Conservation (phyloP, 208 protist species). For the Kentomonas sorsogonicus region DNA sequence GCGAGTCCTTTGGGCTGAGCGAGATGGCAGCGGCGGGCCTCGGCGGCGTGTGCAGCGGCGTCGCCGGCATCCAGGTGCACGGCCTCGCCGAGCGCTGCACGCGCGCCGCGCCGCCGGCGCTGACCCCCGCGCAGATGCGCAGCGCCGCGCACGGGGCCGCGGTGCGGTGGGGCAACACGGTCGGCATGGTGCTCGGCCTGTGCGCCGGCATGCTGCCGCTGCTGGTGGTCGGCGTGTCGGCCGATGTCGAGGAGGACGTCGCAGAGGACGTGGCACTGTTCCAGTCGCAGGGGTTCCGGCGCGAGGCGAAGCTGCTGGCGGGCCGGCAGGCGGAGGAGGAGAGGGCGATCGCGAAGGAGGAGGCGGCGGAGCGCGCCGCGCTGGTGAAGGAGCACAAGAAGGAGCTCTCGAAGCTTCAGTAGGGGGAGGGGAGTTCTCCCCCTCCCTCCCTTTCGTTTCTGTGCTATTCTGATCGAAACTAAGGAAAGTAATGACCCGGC, state of each 20-base stretch:
- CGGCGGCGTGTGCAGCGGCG: slow-evolving; percentile 75
- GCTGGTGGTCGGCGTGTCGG: slow-evolving; percentile 40
- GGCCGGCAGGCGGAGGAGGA: slow-evolving; percentile 6
- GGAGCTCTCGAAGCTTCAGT: too few species aligned
- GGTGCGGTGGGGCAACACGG: slow-evolving; percentile 49
- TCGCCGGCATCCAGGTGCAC: slow-evolving; percentile 84
- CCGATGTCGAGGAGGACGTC: slow-evolving; percentile 24
- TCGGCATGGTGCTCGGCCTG: slow-evolving; percentile 76
- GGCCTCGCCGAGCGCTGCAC: slow-evolving; percentile 73
- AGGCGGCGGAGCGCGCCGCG: slow-evolving; percentile 13
- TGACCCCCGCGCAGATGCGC: slow-evolving; percentile 50
- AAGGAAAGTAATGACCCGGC: too few species aligned
- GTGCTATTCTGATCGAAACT: too few species aligned
- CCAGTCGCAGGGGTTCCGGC: neutral
- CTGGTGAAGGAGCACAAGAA: neutral
- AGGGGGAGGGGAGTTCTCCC: slow-evolving; percentile 29
- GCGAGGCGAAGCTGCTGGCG: neutral
- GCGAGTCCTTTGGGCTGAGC: slow-evolving; percentile 50
- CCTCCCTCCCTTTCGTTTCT: too few species aligned
- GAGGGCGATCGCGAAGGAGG: slow-evolving; percentile 15
- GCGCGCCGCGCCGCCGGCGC: slow-evolving; percentile 37
- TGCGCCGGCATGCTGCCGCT: slow-evolving; percentile 74
- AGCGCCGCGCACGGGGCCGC: slow-evolving; percentile 29
- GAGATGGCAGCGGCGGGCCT: slow-evolving; percentile 75
- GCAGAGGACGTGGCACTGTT: slow-evolving; percentile 8